These are phyloP conservation scores for Cymbidium sinense DNA, from an alignment of 106 monocot genomes.

Conservation along the genomic window DNA sequence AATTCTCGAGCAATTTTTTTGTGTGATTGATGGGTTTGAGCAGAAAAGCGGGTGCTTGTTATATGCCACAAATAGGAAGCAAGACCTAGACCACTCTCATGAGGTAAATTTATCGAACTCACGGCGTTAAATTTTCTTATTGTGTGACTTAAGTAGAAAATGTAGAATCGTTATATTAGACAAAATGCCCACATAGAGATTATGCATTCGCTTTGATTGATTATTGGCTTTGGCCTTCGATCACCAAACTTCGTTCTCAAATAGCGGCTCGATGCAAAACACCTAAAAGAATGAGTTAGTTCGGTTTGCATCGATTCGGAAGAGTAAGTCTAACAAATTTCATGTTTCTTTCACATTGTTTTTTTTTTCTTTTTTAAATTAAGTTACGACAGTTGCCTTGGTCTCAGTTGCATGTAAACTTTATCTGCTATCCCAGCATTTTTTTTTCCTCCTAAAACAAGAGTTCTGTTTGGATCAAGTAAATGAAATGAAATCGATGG, in stretches of 20 bases:
- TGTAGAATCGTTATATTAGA: not conserved
- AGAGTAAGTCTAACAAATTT: slow-evolving; percentile 32
- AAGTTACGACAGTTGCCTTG: not conserved
- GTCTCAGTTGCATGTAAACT: not conserved
- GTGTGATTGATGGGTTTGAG: slow-evolving; percentile 90
- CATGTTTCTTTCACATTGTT: not conserved
- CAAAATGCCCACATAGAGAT: not conserved
- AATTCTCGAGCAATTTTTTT: not conserved
- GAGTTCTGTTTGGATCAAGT: not conserved
- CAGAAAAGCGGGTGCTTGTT: slow-evolving; percentile 77
- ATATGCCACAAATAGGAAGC: slow-evolving; percentile 96
- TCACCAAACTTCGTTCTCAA: slow-evolving; percentile 59
- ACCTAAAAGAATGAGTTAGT: slow-evolving; percentile 58
- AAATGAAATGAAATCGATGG: not conserved
- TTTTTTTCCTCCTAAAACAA: not conserved
- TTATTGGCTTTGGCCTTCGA: slow-evolving; percentile 81
- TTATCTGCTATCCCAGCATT: not conserved
- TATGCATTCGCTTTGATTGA: slow-evolving; percentile 88
- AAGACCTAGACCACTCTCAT: slow-evolving; percentile 98
- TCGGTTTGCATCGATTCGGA: slow-evolving; percentile 54
- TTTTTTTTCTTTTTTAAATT: not conserved
- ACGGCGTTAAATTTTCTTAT: not conserved
- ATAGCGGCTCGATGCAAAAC: slow-evolving; percentile 93
- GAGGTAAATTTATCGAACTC: slow-evolving; percentile 30
- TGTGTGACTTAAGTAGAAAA: not conserved